Percentiles rank a stretch among this genome's conserved stretches.
Conservation (phyloP, 2,329 filamentous ascomycete genomes). For the Geosmithia morbida region DNA sequence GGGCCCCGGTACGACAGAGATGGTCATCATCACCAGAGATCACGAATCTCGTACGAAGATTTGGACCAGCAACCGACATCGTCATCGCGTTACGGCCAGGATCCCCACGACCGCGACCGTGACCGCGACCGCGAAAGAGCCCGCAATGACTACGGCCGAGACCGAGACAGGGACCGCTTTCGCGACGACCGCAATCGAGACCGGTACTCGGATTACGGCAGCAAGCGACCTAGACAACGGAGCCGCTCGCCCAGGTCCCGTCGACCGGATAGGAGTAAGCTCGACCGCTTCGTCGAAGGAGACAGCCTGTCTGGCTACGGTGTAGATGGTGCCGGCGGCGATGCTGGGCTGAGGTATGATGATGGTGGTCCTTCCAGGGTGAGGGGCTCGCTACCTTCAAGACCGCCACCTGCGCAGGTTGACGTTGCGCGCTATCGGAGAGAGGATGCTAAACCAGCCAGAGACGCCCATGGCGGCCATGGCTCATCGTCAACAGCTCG, state of each 20-base stretch:
- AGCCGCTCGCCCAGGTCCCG: constrained; percentile 34
- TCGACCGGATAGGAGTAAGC: constrained; percentile 19
- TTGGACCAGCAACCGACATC: constrained; percentile 34
- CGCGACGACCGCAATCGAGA: constrained; percentile 18
- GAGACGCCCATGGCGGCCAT: constrained; percentile 21
- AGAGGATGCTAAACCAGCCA: constrained; percentile 54
- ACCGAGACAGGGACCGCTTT: constrained; percentile 4
- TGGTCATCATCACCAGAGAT: constrained; percentile 28
- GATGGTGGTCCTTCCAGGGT: constrained; percentile 28
- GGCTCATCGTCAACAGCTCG: background rate
- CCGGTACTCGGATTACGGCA: constrained; percentile 26
- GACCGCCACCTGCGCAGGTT: constrained; percentile 41
- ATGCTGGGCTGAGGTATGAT: constrained; percentile 21
- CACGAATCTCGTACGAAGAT: constrained; percentile 39
- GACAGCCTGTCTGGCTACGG: constrained; percentile 12
- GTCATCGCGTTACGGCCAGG: constrained; percentile 26
- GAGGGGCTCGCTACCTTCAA: constrained; percentile 41
- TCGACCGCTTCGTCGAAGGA: constrained; percentile 15
- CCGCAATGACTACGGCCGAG: constrained; percentile 8
- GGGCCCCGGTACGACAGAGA: constrained; percentile 45
- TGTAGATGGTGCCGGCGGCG: background rate
- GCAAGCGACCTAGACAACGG: constrained; percentile 39
- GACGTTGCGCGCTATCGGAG: constrained; percentile 42
- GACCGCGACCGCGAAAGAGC: constrained; percentile 7
- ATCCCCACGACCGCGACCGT: constrained; percentile 30